Percentiles rank a stretch among this genome's conserved stretches.
Conservation (phyloP, 129 eudicot genomes). For the Flaveria trinervia region DNA sequence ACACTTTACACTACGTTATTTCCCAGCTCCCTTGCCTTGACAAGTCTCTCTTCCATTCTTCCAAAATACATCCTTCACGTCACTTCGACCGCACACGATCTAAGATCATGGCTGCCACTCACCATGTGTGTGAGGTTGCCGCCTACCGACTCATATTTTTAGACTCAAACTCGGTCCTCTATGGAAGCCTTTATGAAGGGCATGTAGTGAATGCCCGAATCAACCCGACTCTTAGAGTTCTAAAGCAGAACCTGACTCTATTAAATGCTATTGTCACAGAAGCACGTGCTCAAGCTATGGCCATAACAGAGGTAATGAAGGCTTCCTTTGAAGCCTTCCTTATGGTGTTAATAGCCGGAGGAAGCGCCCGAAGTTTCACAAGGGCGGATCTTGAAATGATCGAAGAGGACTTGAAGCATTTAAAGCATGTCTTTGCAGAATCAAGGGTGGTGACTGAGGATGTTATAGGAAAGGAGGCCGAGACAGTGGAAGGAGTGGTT, state of each 20-base stretch:
- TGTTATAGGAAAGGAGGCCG: constrained; percentile 61
- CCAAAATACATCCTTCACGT: constrained; percentile 39
- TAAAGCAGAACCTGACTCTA: constrained; percentile 80
- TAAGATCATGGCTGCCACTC: constrained; percentile 48
- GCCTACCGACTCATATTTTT: constrained; percentile 85
- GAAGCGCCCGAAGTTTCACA: constrained; percentile 52
- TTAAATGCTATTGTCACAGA: constrained; percentile 74
- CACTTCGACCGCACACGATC: constrained; percentile 66
- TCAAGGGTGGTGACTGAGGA: constrained; percentile 54
- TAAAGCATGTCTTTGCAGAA: constrained; percentile 67
- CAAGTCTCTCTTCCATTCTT: constrained; percentile 52
- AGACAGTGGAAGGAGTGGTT: constrained; percentile 73
- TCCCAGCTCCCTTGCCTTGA: constrained; percentile 70
- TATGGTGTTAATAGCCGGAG: constrained; percentile 86
- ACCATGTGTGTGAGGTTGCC: constrained; percentile 81
- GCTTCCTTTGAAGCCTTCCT: constrained; percentile 81
- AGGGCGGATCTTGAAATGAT: constrained; percentile 64
- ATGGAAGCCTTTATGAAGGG: constrained; percentile 59
- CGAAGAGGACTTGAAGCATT: constrained; percentile 68
- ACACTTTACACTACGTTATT: constrained; percentile 76
- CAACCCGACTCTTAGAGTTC: constrained; percentile 53
- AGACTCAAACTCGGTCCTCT: constrained; percentile 68
- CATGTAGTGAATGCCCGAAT: constrained; percentile 64
- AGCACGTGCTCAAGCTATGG: constrained; percentile 56
- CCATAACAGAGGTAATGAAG: constrained; percentile 80